Percentiles rank a stretch among this genome's conserved stretches.
phyloP scores from a whole-genome alignment of 2,329 filamentous ascomycete genomes.

The Calonectria honghensis region DNA sequence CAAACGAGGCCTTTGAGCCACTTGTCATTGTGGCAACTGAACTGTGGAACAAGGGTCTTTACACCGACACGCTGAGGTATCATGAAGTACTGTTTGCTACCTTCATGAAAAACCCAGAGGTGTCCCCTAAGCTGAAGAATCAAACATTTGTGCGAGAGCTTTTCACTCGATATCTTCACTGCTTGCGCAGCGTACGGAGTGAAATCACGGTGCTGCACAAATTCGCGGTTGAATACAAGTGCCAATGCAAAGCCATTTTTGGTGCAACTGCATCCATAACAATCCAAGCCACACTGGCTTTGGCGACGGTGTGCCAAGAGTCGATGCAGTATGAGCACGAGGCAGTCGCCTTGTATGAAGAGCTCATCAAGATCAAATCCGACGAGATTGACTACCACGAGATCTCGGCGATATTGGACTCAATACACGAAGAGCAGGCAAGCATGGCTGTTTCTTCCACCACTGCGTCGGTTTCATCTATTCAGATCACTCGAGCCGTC shows the following conservation, averaged over 20 bases:
- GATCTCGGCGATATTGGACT: constrained; percentile 13
- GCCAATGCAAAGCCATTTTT: constrained; percentile 1
- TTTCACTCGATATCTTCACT: constrained; percentile 12
- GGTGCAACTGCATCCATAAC: not conserved
- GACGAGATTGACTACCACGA: constrained; percentile 19
- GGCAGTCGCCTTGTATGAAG: constrained; percentile 2
- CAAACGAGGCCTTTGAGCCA: not conserved
- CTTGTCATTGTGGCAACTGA: constrained; percentile 10
- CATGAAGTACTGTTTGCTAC: not conserved
- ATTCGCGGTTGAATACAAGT: constrained; percentile 2
- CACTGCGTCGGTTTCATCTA: not conserved
- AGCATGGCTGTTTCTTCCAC: not conserved
- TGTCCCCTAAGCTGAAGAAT: not conserved
- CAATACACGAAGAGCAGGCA: constrained; percentile 5
- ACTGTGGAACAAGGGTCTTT: constrained; percentile 18
- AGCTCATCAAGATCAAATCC: constrained; percentile 16
- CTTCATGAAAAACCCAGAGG: not conserved
- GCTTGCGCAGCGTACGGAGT: constrained; percentile 10
- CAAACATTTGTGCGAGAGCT: not conserved
- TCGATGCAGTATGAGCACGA: constrained; percentile 20
- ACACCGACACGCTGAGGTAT: constrained; percentile 1
- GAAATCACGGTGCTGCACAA: not conserved
- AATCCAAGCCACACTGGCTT: not conserved
- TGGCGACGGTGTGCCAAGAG: constrained; percentile 15
- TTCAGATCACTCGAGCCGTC: not conserved